Percentiles rank a stretch among this genome's conserved stretches.
These are phyloP conservation scores for Nicotiana knightiana DNA, from an alignment of 257 asterid species.

Conservation along the genomic window DNA sequence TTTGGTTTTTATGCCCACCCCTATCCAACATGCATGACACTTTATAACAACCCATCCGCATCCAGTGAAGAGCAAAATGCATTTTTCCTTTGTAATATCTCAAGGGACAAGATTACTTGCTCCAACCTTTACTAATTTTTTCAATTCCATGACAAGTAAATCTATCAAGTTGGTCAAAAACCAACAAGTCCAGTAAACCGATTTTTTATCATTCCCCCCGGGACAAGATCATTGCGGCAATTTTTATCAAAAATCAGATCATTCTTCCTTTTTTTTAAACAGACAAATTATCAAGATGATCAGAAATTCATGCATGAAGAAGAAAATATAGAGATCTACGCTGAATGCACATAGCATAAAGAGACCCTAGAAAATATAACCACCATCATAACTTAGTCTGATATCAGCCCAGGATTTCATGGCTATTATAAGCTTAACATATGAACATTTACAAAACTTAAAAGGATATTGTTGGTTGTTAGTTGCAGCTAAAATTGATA, in stretches of 20 bases:
- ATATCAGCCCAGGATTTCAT: background rate
- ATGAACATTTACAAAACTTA: background rate
- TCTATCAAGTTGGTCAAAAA: background rate
- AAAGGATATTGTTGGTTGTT: background rate
- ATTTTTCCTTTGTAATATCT: background rate
- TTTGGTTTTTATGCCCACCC: no score
- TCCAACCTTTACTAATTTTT: background rate
- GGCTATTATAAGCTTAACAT: background rate
- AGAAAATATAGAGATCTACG: background rate
- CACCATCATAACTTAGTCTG: background rate
- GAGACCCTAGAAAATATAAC: background rate
- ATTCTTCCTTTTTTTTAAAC: background rate
- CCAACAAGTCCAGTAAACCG: background rate
- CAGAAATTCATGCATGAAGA: background rate
- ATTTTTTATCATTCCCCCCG: background rate
- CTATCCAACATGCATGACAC: background rate
- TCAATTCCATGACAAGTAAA: background rate
- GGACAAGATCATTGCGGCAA: background rate
- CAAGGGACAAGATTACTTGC: constrained; percentile 1
- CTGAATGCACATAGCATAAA: background rate
- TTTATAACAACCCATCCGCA: background rate
- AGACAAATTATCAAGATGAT: background rate
- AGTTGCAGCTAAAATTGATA: background rate
- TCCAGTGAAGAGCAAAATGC: background rate
- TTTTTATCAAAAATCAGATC: background rate